A percentile compares a stretch with the other conserved stretches of the same genome.
phyloP scores from a whole-genome alignment of 768 basidiomycete species.

The Tulasnella calospora region DNA sequence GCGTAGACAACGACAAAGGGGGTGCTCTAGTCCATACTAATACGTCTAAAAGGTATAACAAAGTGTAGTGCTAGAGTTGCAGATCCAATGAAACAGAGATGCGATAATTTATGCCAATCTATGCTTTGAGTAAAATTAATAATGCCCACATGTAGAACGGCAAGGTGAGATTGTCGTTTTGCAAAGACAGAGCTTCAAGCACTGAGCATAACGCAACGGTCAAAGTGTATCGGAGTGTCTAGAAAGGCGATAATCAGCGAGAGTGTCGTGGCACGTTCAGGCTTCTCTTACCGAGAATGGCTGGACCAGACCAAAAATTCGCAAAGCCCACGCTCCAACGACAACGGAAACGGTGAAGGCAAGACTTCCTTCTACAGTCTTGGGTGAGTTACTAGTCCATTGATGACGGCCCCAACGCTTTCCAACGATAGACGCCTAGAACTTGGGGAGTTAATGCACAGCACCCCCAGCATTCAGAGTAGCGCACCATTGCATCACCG shows the following conservation, averaged over 20 bases:
- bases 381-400: conserved; percentile 80
- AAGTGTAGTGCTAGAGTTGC: not conserved
- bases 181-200: conserved; percentile 86
- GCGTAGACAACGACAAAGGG: not conserved
- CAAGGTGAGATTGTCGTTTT: conserved; percentile 95
- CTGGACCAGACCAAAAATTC: conserved; percentile 63
- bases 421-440: conserved; percentile 86
- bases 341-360: conserved; percentile 75
- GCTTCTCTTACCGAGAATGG: conserved; percentile 61
- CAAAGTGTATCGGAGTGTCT: conserved; percentile 63
- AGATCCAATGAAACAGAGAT: not conserved
- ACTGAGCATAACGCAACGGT: conserved; percentile 62
- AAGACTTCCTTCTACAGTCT: conserved; percentile 87
- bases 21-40: not conserved
- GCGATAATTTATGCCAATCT: conserved; percentile 12
- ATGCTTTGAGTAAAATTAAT: conserved; percentile 55
- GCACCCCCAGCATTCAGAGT: not conserved
- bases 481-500: conserved; percentile 83
- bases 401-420: conserved; percentile 71
- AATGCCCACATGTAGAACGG: conserved; percentile 96
- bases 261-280: not conserved
- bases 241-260: not conserved
- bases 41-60: not conserved
- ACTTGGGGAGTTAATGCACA: not conserved
- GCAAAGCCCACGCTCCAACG: conserved; percentile 62